Conservation (phyloP, 1,284 basidiomycete species). For the Phellinidium pouzarii region DNA sequence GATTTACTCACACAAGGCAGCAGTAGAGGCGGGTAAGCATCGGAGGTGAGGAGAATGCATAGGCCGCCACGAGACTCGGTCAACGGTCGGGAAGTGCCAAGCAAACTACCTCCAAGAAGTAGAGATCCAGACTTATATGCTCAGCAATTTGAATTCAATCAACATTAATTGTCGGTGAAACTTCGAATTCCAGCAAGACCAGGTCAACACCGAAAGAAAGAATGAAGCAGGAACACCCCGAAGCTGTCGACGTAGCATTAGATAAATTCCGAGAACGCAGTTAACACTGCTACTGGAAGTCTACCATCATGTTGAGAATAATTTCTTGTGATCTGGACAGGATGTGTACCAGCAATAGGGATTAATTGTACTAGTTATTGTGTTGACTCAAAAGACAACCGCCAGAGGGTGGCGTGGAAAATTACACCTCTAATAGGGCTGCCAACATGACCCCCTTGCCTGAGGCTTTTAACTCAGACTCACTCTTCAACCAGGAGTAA, state of each 20-base stretch:
- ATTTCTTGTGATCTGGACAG: too few species aligned
- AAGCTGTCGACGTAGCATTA: background rate
- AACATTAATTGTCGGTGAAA: background rate
- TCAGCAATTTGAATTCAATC: background rate
- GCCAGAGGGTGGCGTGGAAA: too few species aligned
- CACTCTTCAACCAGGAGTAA: too few species aligned
- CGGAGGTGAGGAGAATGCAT: conserved; percentile 2
- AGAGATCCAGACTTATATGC: background rate
- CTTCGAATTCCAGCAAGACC: background rate
- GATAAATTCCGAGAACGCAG: too few species aligned
- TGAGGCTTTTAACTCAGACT: too few species aligned
- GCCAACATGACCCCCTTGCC: too few species aligned
- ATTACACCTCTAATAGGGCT: too few species aligned
- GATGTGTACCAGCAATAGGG: too few species aligned
- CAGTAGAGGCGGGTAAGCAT: conserved; percentile 3
- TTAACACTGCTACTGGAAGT: too few species aligned
- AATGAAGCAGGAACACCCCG: background rate
- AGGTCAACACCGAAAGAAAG: background rate
- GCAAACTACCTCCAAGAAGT: background rate
- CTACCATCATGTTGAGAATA: too few species aligned
- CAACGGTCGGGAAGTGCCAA: background rate
- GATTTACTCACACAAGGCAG: background rate
- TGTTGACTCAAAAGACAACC: too few species aligned
- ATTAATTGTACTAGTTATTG: too few species aligned
- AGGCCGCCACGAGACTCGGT: background rate